These are phyloP conservation scores for Polytrichum formosum DNA, from an alignment of 225 moss, liverwort and hornwort species.

Conservation along the genomic window DNA sequence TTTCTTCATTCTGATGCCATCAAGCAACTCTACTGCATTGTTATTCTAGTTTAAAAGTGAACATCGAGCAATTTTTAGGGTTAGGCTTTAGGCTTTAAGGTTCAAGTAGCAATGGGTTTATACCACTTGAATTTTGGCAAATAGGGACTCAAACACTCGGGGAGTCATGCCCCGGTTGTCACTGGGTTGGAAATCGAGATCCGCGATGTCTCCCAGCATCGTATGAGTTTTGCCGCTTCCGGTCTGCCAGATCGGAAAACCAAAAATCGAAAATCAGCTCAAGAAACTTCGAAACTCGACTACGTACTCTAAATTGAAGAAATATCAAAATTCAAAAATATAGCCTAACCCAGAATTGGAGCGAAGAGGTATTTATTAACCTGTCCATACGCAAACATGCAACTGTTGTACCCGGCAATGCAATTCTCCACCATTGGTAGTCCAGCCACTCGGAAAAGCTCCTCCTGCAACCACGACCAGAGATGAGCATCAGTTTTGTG, in stretches of 20 bases:
- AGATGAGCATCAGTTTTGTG: too few species aligned
- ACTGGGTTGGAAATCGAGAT: conserved; percentile 54
- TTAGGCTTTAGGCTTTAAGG: too few species aligned
- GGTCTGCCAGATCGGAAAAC: conserved; percentile 30
- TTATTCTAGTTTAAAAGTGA: too few species aligned
- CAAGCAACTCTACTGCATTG: too few species aligned
- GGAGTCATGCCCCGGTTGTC: conserved; percentile 64
- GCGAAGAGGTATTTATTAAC: conserved; percentile 14
- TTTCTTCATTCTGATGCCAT: too few species aligned
- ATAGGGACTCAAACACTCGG: conserved; percentile 55
- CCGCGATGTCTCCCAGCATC: conserved; percentile 57
- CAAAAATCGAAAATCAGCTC: too few species aligned
- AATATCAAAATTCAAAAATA: too few species aligned
- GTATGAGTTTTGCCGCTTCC: conserved; percentile 68
- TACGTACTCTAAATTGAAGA: too few species aligned
- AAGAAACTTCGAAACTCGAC: too few species aligned
- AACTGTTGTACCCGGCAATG: conserved; percentile 92
- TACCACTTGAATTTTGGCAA: conserved; percentile 45
- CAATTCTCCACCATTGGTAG: conserved; percentile 96
- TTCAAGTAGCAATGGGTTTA: not conserved
- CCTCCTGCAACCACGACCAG: conserved; percentile 43
- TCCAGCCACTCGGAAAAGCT: conserved; percentile 78
- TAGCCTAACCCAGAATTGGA: too few species aligned
- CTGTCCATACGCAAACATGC: conserved; percentile 97
- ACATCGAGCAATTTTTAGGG: too few species aligned